Conservation (phyloP, 352 stramenopile genomes). For the Pythium grandisporangium region DNA sequence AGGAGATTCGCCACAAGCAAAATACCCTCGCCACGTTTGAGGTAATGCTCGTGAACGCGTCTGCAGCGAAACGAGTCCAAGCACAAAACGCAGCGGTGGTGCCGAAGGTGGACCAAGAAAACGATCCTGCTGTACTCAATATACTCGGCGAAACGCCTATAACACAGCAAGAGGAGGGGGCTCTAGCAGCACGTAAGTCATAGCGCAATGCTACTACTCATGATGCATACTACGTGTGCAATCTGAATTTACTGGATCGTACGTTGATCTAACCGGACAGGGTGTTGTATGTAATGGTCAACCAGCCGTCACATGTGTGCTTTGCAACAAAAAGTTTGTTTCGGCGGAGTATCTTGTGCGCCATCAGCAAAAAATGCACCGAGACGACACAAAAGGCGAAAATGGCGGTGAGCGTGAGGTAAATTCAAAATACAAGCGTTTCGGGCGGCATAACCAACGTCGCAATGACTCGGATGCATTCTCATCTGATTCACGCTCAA, state of each 20-base stretch:
- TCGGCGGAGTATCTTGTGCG: conserved; percentile 62
- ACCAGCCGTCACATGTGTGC: conserved; percentile 43
- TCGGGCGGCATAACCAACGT: too few species aligned
- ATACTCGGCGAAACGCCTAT: background rate
- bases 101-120: conserved; percentile 4
- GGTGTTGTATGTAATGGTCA: too few species aligned
- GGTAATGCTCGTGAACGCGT: conserved; percentile 64
- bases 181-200: conserved; percentile 16
- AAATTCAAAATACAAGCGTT: too few species aligned
- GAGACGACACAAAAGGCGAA: conserved; percentile 11
- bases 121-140: conserved; percentile 6
- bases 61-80: conserved; percentile 14
- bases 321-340: conserved; percentile 74
- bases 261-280: too few species aligned
- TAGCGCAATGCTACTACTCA: too few species aligned
- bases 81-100: background rate
- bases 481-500: too few species aligned
- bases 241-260: too few species aligned
- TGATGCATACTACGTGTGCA: too few species aligned
- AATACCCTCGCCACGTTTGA: conserved; percentile 76
- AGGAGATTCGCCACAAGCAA: conserved; percentile 74
- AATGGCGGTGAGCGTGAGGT: too few species aligned
- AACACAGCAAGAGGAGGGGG: background rate
- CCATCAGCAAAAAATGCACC: conserved; percentile 57
- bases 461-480: too few species aligned